Base-by-base conservation (phyloP, 441 rosid species). In the Populus hybrid region DNA sequence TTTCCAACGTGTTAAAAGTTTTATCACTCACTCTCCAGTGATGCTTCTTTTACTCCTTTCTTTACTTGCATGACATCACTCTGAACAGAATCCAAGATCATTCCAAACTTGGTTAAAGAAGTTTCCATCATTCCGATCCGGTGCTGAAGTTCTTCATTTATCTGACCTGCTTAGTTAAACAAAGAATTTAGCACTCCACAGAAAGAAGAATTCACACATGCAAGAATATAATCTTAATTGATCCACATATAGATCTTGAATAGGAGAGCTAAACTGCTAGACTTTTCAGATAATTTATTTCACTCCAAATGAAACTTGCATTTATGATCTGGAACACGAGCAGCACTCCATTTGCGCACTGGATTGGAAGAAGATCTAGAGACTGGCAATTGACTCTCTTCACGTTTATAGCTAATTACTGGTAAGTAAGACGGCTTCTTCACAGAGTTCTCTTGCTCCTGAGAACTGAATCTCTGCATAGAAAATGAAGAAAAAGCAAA, bases 51-150 rank as follows among this genome's bases (percentile, higher is more conserved):
- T 77, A 92, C 88, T 86, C 96, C 95, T 85, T 84, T 91, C 77
- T 87, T 91, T 75, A 86, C 87, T 86, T 94, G 98, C 89, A 94
- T 88, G 78, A 96, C 81, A 82, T 96, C 94, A 75, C 87, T 87
- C 88, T 94, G 95, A 80, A 93, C 83, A 69, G 98, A 90, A 82
- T 90, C 98, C 82, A 96, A 79, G 82, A 91, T 88, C 90, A 88
- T 91, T 64, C 91, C 91, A 78, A 88, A 85, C 89, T 91, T 92
- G 86, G 81, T 96, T 59, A 93, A 69, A 72, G 96, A 92, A 82
- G 94, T 88, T 82, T 93, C 98, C 82, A 91, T 86, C 88, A 89
- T 80, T 70, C 91, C 93, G 77, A 91, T 81, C 81, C 89, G 87
- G 65, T 81, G 92, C 83, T 91, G 94, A 77, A 93, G 90, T 78